Evolutionary conservation across 768 basidiomycete species (phyloP), one percentile per base, ranked within the genome.

Genomic region (Gymnopilus dilepis): DNA sequence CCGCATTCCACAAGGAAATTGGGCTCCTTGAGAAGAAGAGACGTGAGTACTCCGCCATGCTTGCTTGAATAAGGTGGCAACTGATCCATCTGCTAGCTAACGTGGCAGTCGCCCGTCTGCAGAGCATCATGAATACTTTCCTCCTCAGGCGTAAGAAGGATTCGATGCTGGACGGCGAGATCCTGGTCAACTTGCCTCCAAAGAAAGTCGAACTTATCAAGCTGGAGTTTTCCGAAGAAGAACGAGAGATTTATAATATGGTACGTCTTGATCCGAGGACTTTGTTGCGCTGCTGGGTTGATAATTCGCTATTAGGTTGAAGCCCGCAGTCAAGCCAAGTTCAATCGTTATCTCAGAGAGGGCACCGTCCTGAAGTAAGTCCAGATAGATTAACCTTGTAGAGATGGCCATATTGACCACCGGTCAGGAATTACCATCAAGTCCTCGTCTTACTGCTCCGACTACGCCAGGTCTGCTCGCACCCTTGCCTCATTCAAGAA

Each of bases 281-380:
- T 45, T 31, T 6, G 38, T 11, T 56, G 21, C 22, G 22, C n/a
- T 19, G 0, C 0, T 30, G 57, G 24, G 37, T 37, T 55, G 30
- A 38, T 22, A 55, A 37, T 5, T 38, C 28, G 31, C 52, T n/a
- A 3, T 1, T 58, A 84, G 83, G 80, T 87, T 13, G 86, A 87
- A 67, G 75, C 79, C 24, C 69, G 72, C 6, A 79, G 82, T 45
- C 87, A 89, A 63, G 82, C 83, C 1, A 82, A 75, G 28, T 91
- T 92, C 77, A 91, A 91, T 67, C 76, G 82, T 19, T 90, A 77
- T 71, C 74, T 88, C 8, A 73, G 76, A 5, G 85, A 80, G 4
- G 88, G 89, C 1, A 90, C 90, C 0, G 88, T 91, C 11, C 73
- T 91, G 38, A 91, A 91, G 84, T 83, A 65, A 33, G 78, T 68